Percentiles rank a stretch among this genome's conserved stretches.
Evolutionary conservation across 352 stramenopile species (phyloP).

Genomic region (Pythium coloratum): DNA sequence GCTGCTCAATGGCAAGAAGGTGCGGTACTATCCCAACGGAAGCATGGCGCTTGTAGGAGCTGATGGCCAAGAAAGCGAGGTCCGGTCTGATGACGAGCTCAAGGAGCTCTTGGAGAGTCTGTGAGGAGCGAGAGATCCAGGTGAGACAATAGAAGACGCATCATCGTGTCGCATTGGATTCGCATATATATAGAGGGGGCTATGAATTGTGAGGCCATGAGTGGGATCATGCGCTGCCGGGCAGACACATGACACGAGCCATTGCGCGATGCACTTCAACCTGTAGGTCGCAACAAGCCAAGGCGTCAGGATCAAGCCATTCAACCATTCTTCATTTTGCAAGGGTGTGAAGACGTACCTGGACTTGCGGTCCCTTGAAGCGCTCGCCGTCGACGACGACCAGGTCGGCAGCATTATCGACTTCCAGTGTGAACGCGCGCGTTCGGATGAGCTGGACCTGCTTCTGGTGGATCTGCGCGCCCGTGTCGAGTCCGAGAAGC

Average conservation of each 20-base stretch:
- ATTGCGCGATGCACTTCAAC: constrained; percentile 33
- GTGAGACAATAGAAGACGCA: not conserved
- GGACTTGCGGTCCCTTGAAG: constrained; percentile 31
- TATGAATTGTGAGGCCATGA: not conserved
- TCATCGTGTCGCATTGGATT: not conserved
- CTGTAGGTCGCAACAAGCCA: constrained; percentile 13
- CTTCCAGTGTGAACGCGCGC: constrained; percentile 35
- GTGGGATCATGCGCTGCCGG: constrained; percentile 6
- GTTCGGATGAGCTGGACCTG: constrained; percentile 40
- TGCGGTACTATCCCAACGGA: constrained; percentile 77
- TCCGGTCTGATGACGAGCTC: constrained; percentile 67
- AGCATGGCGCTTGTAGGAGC: constrained; percentile 56
- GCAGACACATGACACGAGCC: constrained; percentile 25
- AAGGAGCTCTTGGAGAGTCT: constrained; percentile 49
- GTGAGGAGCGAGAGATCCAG: constrained; percentile 2
- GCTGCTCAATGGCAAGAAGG: constrained; percentile 64
- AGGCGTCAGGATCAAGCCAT: not conserved
- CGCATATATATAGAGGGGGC: constrained; percentile 1
- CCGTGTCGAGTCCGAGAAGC: constrained; percentile 35
- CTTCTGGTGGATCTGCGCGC: constrained; percentile 27
- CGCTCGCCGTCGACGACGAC: constrained; percentile 40
- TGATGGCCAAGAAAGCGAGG: constrained; percentile 49
- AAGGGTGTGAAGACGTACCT: constrained; percentile 10
- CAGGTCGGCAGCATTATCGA: constrained; percentile 27
- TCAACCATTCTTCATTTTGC: not conserved